Conservation (phyloP, 306 rosid genomes). For the Hylodesmum podocarpum region DNA sequence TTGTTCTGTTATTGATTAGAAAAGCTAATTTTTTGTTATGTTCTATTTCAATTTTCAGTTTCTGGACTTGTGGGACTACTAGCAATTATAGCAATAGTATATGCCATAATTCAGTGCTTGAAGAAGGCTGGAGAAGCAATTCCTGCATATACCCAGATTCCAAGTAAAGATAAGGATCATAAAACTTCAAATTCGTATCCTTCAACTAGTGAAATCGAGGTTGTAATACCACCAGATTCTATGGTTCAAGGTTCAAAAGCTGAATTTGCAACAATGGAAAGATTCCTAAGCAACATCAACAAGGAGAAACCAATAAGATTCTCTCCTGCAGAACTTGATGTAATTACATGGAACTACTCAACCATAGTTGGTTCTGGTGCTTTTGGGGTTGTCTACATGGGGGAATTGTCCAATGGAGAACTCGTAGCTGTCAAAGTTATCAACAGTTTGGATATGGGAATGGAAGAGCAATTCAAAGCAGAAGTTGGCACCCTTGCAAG, state of each 20-base stretch:
- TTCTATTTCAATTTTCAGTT: slow-evolving; percentile 39
- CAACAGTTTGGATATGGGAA: slow-evolving; percentile 29
- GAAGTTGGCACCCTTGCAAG: slow-evolving; percentile 57
- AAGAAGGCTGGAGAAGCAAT: slow-evolving; percentile 50
- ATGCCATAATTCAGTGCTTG: slow-evolving; percentile 54
- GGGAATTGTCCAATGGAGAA: slow-evolving; percentile 36
- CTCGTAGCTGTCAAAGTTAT: slow-evolving; percentile 53
- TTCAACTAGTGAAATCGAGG: slow-evolving; percentile 18
- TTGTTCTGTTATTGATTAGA: not conserved
- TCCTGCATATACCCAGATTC: slow-evolving; percentile 40
- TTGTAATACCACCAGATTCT: slow-evolving; percentile 25
- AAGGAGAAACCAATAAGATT: slow-evolving; percentile 49
- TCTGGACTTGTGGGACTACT: slow-evolving; percentile 26
- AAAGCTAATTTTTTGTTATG: not conserved
- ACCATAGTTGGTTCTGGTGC: slow-evolving; percentile 49
- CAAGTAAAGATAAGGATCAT: slow-evolving; percentile 21
- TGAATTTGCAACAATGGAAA: slow-evolving; percentile 51
- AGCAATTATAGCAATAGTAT: slow-evolving; percentile 42
- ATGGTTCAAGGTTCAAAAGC: slow-evolving; percentile 13
- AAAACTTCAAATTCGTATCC: slow-evolving; percentile 15
- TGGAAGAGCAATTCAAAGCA: slow-evolving; percentile 51
- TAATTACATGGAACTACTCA: slow-evolving; percentile 31
- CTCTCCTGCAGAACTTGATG: slow-evolving; percentile 36
- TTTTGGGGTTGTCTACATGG: slow-evolving; percentile 44
- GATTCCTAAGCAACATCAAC: slow-evolving; percentile 44